phyloP scores from a whole-genome alignment of 345 rosid genomes.

The Bretschneidera sinensis region DNA sequence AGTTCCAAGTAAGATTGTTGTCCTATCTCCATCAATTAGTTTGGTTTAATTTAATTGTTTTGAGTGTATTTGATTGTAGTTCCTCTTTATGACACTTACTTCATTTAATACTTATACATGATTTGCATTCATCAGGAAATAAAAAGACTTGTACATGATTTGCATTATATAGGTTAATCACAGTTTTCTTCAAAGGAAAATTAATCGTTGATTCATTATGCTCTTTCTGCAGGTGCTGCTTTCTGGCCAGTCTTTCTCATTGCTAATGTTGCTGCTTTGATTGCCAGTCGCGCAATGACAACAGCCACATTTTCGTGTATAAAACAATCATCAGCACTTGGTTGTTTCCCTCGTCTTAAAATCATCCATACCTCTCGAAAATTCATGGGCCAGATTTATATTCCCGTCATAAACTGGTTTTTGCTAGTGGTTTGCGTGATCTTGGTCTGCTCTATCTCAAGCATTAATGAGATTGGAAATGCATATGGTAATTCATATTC shows the following conservation, averaged over 20 bases:
- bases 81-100: background rate
- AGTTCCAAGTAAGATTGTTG: conserved; percentile 69
- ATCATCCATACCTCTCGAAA: conserved; percentile 96
- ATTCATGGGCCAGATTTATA: conserved; percentile 98
- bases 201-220: conserved; percentile 15
- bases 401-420: conserved; percentile 99
- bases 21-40: conserved; percentile 8
- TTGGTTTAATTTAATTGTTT: background rate
- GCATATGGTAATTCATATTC: conserved; percentile 73
- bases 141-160: too few species aligned
- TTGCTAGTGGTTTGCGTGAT: conserved; percentile 78
- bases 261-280: conserved; percentile 91
- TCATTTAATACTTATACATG: background rate
- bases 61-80: background rate
- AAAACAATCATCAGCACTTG: conserved; percentile 94
- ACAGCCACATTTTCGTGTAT: conserved; percentile 99
- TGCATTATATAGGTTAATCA: background rate
- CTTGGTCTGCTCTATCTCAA: conserved; percentile 73
- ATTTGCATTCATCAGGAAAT: too few species aligned
- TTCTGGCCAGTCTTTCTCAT: conserved; percentile 86
- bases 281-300: conserved; percentile 98
- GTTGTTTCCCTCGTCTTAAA: conserved; percentile 98
- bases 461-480: conserved; percentile 90
- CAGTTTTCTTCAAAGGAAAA: background rate
- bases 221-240: conserved; percentile 50